Evolutionary conservation across 106 monocot genomes (phyloP), one percentile per base, ranked within the genome.

Genomic region (Dactylorhiza incarnata): DNA sequence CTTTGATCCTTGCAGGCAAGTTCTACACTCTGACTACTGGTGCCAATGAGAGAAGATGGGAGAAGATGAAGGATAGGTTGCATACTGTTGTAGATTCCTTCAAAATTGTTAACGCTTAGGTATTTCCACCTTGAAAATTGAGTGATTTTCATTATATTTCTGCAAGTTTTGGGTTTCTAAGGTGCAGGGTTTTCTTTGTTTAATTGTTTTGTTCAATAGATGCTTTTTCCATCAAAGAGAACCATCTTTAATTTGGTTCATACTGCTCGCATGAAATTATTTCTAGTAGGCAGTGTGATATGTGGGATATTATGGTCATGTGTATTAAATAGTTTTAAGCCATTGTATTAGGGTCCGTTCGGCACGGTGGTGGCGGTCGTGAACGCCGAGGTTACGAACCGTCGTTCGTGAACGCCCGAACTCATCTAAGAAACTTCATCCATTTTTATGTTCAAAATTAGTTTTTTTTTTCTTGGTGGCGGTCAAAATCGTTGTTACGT

Each of bases 41-140:
- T 74, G 87, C 96, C 53, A 96, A 96, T 55, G 96, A 96, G 75
- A 90, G 88, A 79, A 87, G 96, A 82, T 96, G 93, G 96, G 96
- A 76, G 24, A 96, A 93, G 89, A 91, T 96, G 87, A 96, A 96
- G 68, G 96, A 96, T 69, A 93, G 72, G 67, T 66, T 93, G 82
- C 93, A 93, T 14, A 80, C 85, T 10, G 87, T 96, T 53, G 43
- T 96, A 0, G 93, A 97, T 53, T 97, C 96, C 23, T 97, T 97
- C 81, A 91, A 89, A 66, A 81, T 93, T 43, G 84, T 72, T 52
- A 26, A 77, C 76, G 88, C 75, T 45, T 84, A 59, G 59, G 52
- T 37, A 37, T 37, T 37, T 37, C 37, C 37, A 37, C 37, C 37
- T 3, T 37, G 37, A 37, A 22, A 59, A 20, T 59, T 0, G n/a